Evolutionary conservation across 2,329 filamentous ascomycete species (phyloP).

Genomic region (Alternaria metachromatica): DNA sequence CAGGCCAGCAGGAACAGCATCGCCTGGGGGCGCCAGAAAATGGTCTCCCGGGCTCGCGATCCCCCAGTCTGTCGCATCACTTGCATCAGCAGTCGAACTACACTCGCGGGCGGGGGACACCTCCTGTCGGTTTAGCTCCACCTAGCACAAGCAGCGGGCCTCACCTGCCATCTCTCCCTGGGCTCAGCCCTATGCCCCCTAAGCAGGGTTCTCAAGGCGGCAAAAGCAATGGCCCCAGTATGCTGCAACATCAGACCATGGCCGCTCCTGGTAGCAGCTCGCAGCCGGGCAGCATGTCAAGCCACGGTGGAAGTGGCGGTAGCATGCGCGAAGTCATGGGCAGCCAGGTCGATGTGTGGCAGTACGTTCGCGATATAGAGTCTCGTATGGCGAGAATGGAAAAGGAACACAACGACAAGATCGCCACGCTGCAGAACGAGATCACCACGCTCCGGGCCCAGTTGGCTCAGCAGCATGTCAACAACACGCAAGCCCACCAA

Average conservation of each 20-base stretch:
- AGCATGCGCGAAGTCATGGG: slow-evolving; percentile 73
- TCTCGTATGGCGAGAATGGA: slow-evolving; percentile 55
- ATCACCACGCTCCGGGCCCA: slow-evolving; percentile 49
- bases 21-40: slow-evolving; percentile 61
- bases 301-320: slow-evolving; percentile 64
- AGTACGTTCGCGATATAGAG: slow-evolving; percentile 75
- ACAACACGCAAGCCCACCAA: slow-evolving; percentile 27
- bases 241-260: slow-evolving; percentile 51
- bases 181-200: slow-evolving; percentile 46
- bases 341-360: slow-evolving; percentile 66
- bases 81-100: slow-evolving; percentile 71
- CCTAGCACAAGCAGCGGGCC: slow-evolving; percentile 52
- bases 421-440: slow-evolving; percentile 54
- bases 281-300: slow-evolving; percentile 59
- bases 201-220: slow-evolving; percentile 42
- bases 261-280: slow-evolving; percentile 50
- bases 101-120: slow-evolving; percentile 61
- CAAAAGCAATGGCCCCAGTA: slow-evolving; percentile 46
- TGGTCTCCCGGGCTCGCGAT: slow-evolving; percentile 62
- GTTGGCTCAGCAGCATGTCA: slow-evolving; percentile 46
- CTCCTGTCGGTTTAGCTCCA: slow-evolving; percentile 54
- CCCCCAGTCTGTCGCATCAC: slow-evolving; percentile 70
- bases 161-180: slow-evolving; percentile 53
- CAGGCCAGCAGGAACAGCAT: slow-evolving; percentile 62
- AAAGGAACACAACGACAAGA: slow-evolving; percentile 56